These are phyloP conservation scores for Trypanosoma rangeli DNA, from an alignment of 208 protist genomes.

Conservation along the genomic window DNA sequence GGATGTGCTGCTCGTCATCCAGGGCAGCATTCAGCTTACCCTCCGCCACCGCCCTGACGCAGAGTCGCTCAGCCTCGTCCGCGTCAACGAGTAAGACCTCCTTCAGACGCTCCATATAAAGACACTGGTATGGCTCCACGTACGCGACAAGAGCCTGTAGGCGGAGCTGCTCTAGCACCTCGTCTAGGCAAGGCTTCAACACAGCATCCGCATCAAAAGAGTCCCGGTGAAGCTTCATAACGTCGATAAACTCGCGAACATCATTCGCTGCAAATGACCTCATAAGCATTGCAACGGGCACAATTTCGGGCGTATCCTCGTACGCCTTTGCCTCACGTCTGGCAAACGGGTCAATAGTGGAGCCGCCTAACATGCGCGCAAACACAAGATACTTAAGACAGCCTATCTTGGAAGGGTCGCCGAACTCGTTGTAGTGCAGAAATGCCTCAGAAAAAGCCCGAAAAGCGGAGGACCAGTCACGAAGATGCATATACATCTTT, in stretches of 20 bases:
- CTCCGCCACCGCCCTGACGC: conserved; percentile 92
- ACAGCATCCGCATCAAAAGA: conserved; percentile 87
- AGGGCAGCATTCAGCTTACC: conserved; percentile 61
- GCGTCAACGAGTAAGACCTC: conserved; percentile 75
- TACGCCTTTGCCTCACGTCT: conserved; percentile 90
- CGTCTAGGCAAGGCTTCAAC: conserved; percentile 89
- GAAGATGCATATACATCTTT: conserved; percentile 81
- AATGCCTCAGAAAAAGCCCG: conserved; percentile 93
- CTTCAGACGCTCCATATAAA: conserved; percentile 44
- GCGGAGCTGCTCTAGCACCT: conserved; percentile 91
- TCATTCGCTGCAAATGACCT: conserved; percentile 64
- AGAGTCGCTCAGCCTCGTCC: conserved; percentile 86
- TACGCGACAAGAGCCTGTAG: conserved; percentile 89
- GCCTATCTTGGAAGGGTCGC: conserved; percentile 64
- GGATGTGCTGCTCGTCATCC: conserved; percentile 34
- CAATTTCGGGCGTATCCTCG: conserved; percentile 88
- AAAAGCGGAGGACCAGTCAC: conserved; percentile 91
- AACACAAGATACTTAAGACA: conserved; percentile 95
- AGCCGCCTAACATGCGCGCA: conserved; percentile 81
- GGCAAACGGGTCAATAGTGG: conserved; percentile 93
- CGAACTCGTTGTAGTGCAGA: conserved; percentile 93
- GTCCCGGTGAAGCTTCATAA: conserved; percentile 66
- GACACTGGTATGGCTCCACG: conserved; percentile 86
- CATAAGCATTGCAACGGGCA: conserved; percentile 91
- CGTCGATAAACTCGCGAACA: conserved; percentile 82